phyloP scores from a whole-genome alignment of 1,284 basidiomycete species.

The Trichosporon ovoides region DNA sequence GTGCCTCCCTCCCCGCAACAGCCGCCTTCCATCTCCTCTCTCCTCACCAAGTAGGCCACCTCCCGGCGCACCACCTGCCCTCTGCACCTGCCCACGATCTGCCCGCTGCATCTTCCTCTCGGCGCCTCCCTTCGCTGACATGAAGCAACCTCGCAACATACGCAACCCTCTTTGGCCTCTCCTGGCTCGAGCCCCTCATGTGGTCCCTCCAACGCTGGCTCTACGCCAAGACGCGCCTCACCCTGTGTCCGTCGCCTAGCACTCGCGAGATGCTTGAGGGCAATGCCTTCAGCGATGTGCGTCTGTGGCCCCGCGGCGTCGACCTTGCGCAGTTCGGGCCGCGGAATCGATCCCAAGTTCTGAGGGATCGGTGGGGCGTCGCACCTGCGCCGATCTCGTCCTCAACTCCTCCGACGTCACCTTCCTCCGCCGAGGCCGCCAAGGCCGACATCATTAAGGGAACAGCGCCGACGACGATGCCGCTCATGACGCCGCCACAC shows the following conservation, averaged over 20 bases:
- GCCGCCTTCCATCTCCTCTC: too few species aligned
- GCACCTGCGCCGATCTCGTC: conserved; percentile 12
- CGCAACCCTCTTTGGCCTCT: conserved; percentile 54
- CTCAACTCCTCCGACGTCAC: too few species aligned
- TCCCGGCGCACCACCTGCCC: too few species aligned
- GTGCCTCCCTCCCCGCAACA: too few species aligned
- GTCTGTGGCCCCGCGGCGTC: conserved; percentile 55
- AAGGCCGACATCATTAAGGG: too few species aligned
- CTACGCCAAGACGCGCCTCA: conserved; percentile 48
- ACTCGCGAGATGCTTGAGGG: conserved; percentile 52
- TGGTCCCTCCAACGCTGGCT: conserved; percentile 48
- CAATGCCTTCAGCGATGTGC: conserved; percentile 52
- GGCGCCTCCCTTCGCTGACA: background rate
- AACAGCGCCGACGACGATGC: conserved; percentile 30
- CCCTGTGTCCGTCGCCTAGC: conserved; percentile 55
- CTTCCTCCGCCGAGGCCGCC: conserved; percentile 23
- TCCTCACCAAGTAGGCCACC: too few species aligned
- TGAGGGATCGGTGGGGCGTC: conserved; percentile 52
- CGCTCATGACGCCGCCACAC: conserved; percentile 43
- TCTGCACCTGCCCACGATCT: too few species aligned
- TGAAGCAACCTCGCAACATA: conserved; percentile 54
- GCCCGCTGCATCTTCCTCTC: too few species aligned
- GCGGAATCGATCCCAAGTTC: conserved; percentile 43
- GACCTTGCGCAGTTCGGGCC: conserved; percentile 51
- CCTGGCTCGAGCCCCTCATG: conserved; percentile 53